These are phyloP conservation scores for Huntiella decipiens DNA, from an alignment of 2,329 filamentous ascomycete species.

Conservation along the genomic window DNA sequence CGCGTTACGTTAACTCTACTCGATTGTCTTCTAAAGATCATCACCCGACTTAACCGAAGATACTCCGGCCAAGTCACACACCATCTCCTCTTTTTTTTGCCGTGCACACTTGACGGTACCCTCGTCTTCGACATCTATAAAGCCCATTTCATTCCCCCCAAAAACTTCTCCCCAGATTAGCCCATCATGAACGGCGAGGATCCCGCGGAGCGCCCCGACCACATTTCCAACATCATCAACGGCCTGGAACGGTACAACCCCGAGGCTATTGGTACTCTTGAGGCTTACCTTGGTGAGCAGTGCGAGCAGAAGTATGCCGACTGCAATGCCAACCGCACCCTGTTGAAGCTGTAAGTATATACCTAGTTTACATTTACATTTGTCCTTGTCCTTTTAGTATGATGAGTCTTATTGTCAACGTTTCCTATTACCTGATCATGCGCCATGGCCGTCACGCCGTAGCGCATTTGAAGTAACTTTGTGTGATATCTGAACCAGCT, in stretches of 20 bases:
- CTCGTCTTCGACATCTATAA: slow-evolving; percentile 12
- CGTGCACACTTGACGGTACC: slow-evolving; percentile 5
- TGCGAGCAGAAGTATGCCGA: slow-evolving; percentile 91
- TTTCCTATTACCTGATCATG: slow-evolving; percentile 12
- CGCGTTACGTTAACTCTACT: neutral
- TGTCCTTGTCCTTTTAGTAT: slow-evolving; percentile 20
- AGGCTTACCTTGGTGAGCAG: slow-evolving; percentile 85
- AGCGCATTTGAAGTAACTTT: slow-evolving; percentile 11
- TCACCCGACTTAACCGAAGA: neutral
- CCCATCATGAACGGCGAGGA: slow-evolving; percentile 54
- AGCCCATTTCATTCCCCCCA: slow-evolving; percentile 12
- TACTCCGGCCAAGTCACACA: neutral
- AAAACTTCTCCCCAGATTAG: slow-evolving; percentile 13
- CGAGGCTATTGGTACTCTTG: slow-evolving; percentile 81
- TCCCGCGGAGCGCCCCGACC: slow-evolving; percentile 75
- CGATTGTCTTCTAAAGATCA: neutral
- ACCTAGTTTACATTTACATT: neutral
- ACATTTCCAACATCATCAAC: slow-evolving; percentile 86
- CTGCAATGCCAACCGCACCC: slow-evolving; percentile 87
- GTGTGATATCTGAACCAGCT: slow-evolving; percentile 43
- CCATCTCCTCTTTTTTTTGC: neutral
- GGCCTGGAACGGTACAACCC: slow-evolving; percentile 97
- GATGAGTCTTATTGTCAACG: slow-evolving; percentile 44
- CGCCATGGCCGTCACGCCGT: slow-evolving; percentile 11
- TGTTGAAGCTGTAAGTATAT: slow-evolving; percentile 81